Base-by-base conservation (phyloP, 2,329 filamentous ascomycete species). In the Sphaerulina vaccinii region DNA sequence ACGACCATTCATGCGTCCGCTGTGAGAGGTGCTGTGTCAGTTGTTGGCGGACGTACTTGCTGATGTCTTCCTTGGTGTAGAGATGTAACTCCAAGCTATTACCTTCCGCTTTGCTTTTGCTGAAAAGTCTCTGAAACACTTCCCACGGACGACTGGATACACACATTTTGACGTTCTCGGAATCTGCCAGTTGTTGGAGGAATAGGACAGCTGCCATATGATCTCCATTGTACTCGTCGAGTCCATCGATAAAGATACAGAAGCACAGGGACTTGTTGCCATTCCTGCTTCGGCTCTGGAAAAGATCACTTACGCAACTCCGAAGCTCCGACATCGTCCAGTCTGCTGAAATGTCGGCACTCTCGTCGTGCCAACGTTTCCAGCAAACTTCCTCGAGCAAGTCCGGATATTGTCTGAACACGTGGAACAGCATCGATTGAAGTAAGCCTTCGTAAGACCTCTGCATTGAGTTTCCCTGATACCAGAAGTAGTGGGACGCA, bases 101-200 rank as follows among this genome's bases (percentile, higher is more conserved):
- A n/a, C n/a, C n/a, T n/a, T n/a, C n/a, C n/a, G n/a, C n/a, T n/a
- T n/a, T n/a, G n/a, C n/a, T n/a, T n/a, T n/a, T n/a, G n/a, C n/a
- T n/a, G n/a, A n/a, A n/a, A n/a, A n/a, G n/a, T n/a, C n/a, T n/a
- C n/a, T n/a, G n/a, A 29, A 61, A 61, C 2, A 43, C 49, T 19
- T 52, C 58, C 59, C 59, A 61, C 2, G 59, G 59, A 5, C 59
- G 55, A 22, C 57, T 60, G 6, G 59, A 52, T 3, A 55, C 48
- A 36, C 59, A 61, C 13, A 61, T 27, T 40, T 61, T 61, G 21
- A 61, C 42, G 29, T 51, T 41, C 1, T 44, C 24, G 10, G 8
- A 27, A 3, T 29, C 16, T 7, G 38, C 32, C 3, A 58, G 23
- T 5, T 29, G 23, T 2, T 35, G 11, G 9, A 60, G 10, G 8